phyloP scores from a whole-genome alignment of 306 rosid genomes.

The Cicer cuneatum region DNA sequence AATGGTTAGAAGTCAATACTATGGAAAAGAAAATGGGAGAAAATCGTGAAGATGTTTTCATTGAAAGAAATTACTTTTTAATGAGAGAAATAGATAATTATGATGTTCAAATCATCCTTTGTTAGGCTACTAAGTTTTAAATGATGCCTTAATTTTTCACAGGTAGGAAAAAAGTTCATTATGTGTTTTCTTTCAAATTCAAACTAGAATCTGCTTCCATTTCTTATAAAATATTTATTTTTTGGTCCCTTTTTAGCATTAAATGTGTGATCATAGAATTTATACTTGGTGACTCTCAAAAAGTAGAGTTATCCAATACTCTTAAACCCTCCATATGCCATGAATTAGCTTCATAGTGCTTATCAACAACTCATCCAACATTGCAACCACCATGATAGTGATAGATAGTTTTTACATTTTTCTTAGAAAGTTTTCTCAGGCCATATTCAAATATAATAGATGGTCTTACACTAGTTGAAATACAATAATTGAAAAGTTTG shows the following conservation, averaged over 20 bases:
- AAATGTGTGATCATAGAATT: conserved; percentile 77
- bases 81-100: not conserved
- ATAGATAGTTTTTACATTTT: conserved; percentile 65
- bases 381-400: conserved; percentile 79
- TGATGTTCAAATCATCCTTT: conserved; percentile 29
- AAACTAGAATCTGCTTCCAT: conserved; percentile 34
- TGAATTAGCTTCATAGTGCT: conserved; percentile 53
- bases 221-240: conserved; percentile 61
- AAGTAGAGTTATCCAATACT: conserved; percentile 75
- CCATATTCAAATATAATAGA: conserved; percentile 29
- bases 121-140: conserved; percentile 35
- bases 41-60: not conserved
- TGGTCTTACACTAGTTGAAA: too few species aligned
- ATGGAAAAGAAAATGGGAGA: not conserved
- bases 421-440: conserved; percentile 56
- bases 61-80: not conserved
- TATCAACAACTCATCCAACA: conserved; percentile 66
- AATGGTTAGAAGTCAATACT: not conserved
- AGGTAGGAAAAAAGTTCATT: not conserved
- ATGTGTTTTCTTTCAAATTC: conserved; percentile 20
- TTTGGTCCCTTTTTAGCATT: conserved; percentile 85
- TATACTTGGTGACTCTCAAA: conserved; percentile 74
- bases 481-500: too few species aligned
- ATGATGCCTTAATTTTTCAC: conserved; percentile 14
- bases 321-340: conserved; percentile 56